phyloP scores from a whole-genome alignment of 2,329 filamentous ascomycete species.

The Cytospora schulzeri region DNA sequence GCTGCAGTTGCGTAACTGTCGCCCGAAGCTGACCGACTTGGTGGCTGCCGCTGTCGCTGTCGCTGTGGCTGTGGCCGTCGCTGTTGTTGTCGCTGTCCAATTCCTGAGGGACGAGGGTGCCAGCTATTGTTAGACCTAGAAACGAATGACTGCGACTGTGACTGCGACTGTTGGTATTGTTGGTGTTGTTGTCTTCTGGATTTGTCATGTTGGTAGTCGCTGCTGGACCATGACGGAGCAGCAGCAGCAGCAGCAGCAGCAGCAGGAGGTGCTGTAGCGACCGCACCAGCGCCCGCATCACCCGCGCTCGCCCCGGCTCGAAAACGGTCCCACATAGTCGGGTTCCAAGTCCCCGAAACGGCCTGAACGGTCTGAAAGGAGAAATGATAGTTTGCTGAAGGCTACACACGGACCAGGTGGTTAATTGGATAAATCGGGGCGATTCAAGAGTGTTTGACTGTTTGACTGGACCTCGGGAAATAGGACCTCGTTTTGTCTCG shows the following conservation, averaged over 20 bases:
- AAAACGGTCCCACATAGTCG: slow-evolving; percentile 19
- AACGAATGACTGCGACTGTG: not conserved
- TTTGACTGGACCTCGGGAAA: no score
- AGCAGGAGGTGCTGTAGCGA: no score
- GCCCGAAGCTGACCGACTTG: slow-evolving; percentile 11
- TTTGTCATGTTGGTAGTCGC: not conserved
- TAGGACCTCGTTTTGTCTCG: no score
- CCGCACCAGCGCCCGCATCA: not conserved
- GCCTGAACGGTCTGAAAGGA: not conserved
- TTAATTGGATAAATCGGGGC: not conserved
- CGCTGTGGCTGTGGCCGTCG: slow-evolving; percentile 16
- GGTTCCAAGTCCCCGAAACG: not conserved
- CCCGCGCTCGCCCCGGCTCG: not conserved
- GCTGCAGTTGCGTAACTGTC: slow-evolving; percentile 3
- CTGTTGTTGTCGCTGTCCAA: slow-evolving; percentile 19
- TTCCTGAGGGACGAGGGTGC: slow-evolving; percentile 22
- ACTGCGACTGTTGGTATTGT: slow-evolving; percentile 10
- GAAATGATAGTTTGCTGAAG: slow-evolving; percentile 6
- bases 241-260: not conserved
- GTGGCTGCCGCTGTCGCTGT: no score
- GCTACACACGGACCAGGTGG: not conserved
- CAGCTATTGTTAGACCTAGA: slow-evolving; percentile 4
- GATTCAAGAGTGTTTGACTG: not conserved
- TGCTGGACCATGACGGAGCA: not conserved
- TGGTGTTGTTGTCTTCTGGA: slow-evolving; percentile 2